Base-by-base conservation (phyloP, 768 basidiomycete species). In the Chalciporus piperatus region DNA sequence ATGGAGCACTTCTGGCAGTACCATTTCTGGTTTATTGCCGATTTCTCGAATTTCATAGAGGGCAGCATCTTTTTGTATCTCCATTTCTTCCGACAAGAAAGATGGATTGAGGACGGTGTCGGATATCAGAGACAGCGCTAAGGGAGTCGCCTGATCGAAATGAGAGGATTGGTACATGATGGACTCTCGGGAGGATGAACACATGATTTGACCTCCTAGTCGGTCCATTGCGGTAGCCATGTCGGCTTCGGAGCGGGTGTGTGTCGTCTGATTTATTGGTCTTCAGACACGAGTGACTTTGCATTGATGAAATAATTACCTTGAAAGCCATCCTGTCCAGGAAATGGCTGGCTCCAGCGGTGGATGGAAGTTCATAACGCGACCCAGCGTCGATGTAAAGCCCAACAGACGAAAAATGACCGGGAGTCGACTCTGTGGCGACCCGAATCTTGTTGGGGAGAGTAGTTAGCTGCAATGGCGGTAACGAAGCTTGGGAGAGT, bases 151-250 rank as follows among this genome's bases (percentile, higher is more conserved):
- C 54, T 83, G 75, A 58, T 92, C 84, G 64, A 94, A 95, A 67
- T 96, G 89, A 35, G 93, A 92, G 11, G 96, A 96, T 71, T 98
- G 97, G 67, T 98, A 99, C 89, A 97, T 92, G 64, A 98, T 93
- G 19, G 92, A 82, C 68, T 99, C 97, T 41, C 97, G 79, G 2
- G 92, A 87, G 16, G 92, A 90, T 16, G 92, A 86, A 64, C 89
- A 93, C 70, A 88, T 77, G 52, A 98, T 93, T 72, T 96, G 92
- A 14, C 93, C 92, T 37, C 96, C 95, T 30, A 96, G 78, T 3
- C 78, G 77, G 65, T 92, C 85, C 62, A 96, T 87, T 35, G 87
- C 86, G 3, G 74, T 73, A 4, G 85, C 80, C 87, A 98, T 95
- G 56, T 89, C 79, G 19, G 81, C 83, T 45, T 83, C 83, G 1